Base-by-base conservation (phyloP, 495 filamentous ascomycete species). In the Pyronema domesticum region DNA sequence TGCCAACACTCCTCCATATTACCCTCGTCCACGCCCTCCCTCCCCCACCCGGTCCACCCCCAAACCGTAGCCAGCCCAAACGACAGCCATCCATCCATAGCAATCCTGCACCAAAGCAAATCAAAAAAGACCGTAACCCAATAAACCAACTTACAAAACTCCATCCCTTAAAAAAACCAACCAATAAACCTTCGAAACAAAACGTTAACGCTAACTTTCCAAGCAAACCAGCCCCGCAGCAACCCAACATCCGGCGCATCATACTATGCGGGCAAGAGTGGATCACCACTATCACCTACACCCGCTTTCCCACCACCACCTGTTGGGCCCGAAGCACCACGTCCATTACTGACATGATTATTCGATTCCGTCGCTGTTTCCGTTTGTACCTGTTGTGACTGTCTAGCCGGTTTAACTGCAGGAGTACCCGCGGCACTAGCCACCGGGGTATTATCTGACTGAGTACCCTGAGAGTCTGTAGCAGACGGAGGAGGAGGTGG, bases 341-440 rank as follows among this genome's bases (percentile, higher is more conserved):
- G 55, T 9, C 62, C 62, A 43, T 51, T 53, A 54, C 62, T 65
- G 33, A 65, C 30, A 56, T 65, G 62, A 23, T 53, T 47, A 17
- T 42, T 65, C n/a, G 57, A 55, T n/a, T 60, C 61, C 9, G 62
- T 13, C 46, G 57, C 58, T 6, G 58, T 39, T 33, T 65, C 62
- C 42, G 62, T 65, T 45, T 65, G 62, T 23, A 65, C 62, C n/a
- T 65, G 62, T 17, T 65, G 62, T 37, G 53, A 61, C 35, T 65
- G 58, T 37, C 61, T 53, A 37, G 59, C 55, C n/a, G 61, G 62
- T 43, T 61, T 65, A 37, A 61, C 57, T 15, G 55, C 45, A 43
- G 62, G 61, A 3, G 62, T 58, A 37, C 58, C 53, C 14, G 46
- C 18, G 37, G 55, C 51, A 39, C 61, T 64, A 14, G 61, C 61